Base-by-base conservation (phyloP, 768 basidiomycete genomes). In the Russula vinacea region DNA sequence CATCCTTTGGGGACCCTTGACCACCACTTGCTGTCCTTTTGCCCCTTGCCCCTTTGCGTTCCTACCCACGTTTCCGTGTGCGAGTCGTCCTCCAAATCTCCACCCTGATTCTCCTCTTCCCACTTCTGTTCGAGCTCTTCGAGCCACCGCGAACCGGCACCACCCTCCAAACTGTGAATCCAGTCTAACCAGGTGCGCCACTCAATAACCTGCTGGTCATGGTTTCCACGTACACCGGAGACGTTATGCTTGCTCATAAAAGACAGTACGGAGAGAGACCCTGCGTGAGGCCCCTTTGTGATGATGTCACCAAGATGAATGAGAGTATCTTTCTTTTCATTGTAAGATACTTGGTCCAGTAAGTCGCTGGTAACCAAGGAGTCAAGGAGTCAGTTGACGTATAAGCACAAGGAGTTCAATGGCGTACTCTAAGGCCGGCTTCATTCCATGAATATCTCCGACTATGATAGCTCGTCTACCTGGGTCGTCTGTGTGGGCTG, bases 361-460 rank as follows among this genome's bases (percentile, higher is more conserved):
- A 98, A 80, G 55, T 81, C 74, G 39, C 91, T 92, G 64, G 5
- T 51, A 54, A 11, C 24, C 56, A n/a, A 59, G 61, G 44, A 44
- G 55, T 61, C 58, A 58, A 47, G 61, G 44, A 44, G 55, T 61
- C 58, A 58, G 47, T 56, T 44, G 32, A 58, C n/a, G 50, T n/a
- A n/a, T n/a, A 32, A 2, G 24, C 11, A 11, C 13, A 44, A 33
- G 16, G 19, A 39, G 22, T 11, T 16, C 5, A 49, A 45, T 39
- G 14, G 75, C 88, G 62, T 59, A 92, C 90, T 83, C 77, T 5
- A 97, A 75, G 0, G 86, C 81, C 7, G 79, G 72, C 58, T 82
- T 79, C 84, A 88, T 92, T 52, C 91, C 92, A 78, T 98, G 95
- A 8, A 97, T 80, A 70, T 98, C 95, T 9, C 94, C 95, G 14